A percentile compares a stretch with the other conserved stretches of the same genome.
Conservation (phyloP, 2,329 filamentous ascomycete species). For the Cladosporium sp. region DNA sequence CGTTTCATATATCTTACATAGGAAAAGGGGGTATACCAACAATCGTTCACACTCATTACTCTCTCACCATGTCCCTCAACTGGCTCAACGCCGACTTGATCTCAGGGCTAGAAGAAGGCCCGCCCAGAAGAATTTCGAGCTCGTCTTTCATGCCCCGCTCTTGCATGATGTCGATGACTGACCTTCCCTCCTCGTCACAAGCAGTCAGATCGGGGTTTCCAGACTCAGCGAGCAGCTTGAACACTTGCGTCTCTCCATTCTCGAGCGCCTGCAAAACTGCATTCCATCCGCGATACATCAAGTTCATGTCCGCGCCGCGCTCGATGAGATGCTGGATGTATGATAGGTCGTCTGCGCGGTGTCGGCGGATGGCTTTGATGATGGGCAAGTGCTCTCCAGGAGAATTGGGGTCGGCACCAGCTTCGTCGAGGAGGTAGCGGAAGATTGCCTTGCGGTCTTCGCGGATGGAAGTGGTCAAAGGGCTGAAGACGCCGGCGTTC, state of each 20-base stretch:
- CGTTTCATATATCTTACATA: background rate
- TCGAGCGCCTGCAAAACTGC: constrained; percentile 63
- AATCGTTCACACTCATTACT: background rate
- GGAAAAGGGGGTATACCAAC: background rate
- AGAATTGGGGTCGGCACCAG: constrained; percentile 60
- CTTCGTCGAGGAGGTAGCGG: constrained; percentile 57
- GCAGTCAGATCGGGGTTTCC: constrained; percentile 50
- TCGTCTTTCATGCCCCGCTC: constrained; percentile 56
- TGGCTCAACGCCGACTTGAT: constrained; percentile 15
- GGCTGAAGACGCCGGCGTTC: constrained; percentile 68
- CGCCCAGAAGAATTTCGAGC: constrained; percentile 21
- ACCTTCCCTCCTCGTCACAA: constrained; percentile 52
- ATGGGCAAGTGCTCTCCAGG: constrained; percentile 68
- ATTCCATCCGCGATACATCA: constrained; percentile 63
- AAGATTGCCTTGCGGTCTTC: constrained; percentile 61
- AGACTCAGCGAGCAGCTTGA: constrained; percentile 50
- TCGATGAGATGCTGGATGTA: constrained; percentile 61
- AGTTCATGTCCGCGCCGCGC: constrained; percentile 64
- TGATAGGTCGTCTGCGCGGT: constrained; percentile 52
- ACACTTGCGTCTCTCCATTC: constrained; percentile 55
- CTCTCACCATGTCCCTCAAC: constrained; percentile 3
- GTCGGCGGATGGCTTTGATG: constrained; percentile 63
- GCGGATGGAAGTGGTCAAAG: constrained; percentile 63
- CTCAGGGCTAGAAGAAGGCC: constrained; percentile 16
- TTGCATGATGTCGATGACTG: constrained; percentile 55